phyloP scores from a whole-genome alignment of 1,139 yeast genomes.

The Blastobotrys elegans region DNA sequence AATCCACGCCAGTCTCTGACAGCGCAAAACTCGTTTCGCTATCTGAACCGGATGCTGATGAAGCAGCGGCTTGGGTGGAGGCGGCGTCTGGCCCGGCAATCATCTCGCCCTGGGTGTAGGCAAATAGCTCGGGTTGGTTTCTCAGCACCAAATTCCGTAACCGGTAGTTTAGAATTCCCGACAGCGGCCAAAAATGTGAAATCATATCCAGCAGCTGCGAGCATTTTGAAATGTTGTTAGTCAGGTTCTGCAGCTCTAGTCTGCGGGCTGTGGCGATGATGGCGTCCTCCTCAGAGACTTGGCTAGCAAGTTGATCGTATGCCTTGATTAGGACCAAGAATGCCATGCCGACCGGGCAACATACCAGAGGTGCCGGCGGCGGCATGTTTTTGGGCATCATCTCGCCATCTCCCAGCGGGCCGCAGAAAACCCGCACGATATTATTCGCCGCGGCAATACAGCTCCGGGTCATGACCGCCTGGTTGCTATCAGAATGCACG shows the following conservation, averaged over 20 bases:
- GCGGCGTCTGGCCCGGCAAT: too few relatives aligned
- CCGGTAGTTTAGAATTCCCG: slow-evolving; percentile 5
- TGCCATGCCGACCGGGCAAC: slow-evolving; percentile 11
- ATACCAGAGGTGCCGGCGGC: slow-evolving; percentile 5
- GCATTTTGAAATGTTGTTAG: background rate
- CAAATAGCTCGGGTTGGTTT: slow-evolving; percentile 9
- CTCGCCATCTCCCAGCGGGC: background rate
- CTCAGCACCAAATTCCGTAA: slow-evolving; percentile 7
- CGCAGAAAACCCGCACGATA: slow-evolving; percentile 4
- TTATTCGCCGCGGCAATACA: slow-evolving; percentile 11
- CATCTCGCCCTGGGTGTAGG: slow-evolving; percentile 6
- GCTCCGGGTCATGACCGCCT: background rate
- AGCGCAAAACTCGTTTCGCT: background rate
- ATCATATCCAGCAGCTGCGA: slow-evolving; percentile 2
- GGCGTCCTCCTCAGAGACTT: slow-evolving; percentile 2
- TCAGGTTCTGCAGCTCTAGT: slow-evolving; percentile 4
- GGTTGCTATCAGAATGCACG: background rate
- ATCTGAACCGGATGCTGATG: background rate
- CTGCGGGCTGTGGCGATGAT: slow-evolving; percentile 1
- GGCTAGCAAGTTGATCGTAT: slow-evolving; percentile 5
- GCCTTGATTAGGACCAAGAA: slow-evolving; percentile 10
- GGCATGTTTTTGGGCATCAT: background rate
- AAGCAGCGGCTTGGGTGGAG: background rate
- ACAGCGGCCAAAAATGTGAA: slow-evolving; percentile 7
- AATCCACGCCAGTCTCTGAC: slow-evolving; percentile 8